A percentile compares a stretch with the other conserved stretches of the same genome.
These are phyloP conservation scores for Fomitopsis palustris DNA, from an alignment of 1,284 basidiomycete species.

Conservation along the genomic window DNA sequence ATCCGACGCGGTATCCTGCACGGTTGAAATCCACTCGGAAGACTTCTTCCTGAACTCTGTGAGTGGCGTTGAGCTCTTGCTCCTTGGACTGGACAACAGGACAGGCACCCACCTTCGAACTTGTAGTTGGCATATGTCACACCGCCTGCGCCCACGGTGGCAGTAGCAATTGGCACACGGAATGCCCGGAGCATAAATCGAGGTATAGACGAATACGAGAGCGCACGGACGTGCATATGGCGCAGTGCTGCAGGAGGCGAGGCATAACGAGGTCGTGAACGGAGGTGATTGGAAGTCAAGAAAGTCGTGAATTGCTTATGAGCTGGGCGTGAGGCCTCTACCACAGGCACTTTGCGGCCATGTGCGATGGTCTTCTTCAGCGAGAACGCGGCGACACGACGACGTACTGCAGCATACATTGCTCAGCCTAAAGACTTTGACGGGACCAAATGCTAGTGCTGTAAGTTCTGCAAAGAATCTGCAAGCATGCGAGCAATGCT, in stretches of 20 bases:
- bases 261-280: slow-evolving; percentile 43
- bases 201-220: slow-evolving; percentile 84
- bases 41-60: slow-evolving; percentile 70
- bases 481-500: not conserved
- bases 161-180: slow-evolving; percentile 80
- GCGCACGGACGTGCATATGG: slow-evolving; percentile 66
- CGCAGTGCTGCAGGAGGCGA: slow-evolving; percentile 44
- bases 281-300: slow-evolving; percentile 38
- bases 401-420: slow-evolving; percentile 45
- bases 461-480: not conserved
- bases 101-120: slow-evolving; percentile 74
- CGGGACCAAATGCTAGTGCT: not conserved
- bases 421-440: not conserved
- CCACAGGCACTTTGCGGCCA: slow-evolving; percentile 36
- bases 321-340: slow-evolving; percentile 37
- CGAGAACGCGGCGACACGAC: slow-evolving; percentile 34
- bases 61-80: not conserved
- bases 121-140: slow-evolving; percentile 92
- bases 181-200: slow-evolving; percentile 82
- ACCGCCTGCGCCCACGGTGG: slow-evolving; percentile 85
- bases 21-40: slow-evolving; percentile 57
- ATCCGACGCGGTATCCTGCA: slow-evolving; percentile 67
- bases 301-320: slow-evolving; percentile 58
- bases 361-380: slow-evolving; percentile 50
- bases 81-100: slow-evolving; percentile 9